phyloP scores from a whole-genome alignment of 2,329 filamentous ascomycete genomes.

The Penicillium palitans region DNA sequence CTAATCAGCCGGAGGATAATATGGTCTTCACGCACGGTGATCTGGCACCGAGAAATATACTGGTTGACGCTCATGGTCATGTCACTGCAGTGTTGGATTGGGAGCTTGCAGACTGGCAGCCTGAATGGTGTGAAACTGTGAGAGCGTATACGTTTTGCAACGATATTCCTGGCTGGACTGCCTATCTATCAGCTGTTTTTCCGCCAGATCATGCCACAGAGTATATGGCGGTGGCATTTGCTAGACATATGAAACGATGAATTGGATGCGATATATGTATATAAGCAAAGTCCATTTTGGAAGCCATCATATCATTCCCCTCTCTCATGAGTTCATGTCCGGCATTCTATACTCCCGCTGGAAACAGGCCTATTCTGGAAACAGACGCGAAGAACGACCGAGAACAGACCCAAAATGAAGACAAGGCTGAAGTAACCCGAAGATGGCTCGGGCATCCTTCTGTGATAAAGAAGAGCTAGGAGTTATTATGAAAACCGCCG shows the following conservation, averaged over 20 bases:
- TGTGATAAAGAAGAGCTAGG: background rate
- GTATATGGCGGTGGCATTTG: conserved; percentile 5
- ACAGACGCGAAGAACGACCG: background rate
- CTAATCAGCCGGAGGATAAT: background rate
- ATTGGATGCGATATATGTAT: background rate
- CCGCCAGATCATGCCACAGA: conserved; percentile 1
- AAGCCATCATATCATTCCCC: background rate
- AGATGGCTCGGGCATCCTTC: background rate
- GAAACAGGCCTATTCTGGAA: background rate
- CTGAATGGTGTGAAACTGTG: conserved; percentile 3
- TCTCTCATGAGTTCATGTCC: background rate
- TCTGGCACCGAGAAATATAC: conserved; percentile 9
- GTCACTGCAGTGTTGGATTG: conserved; percentile 11
- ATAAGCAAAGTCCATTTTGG: background rate
- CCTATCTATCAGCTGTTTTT: conserved; percentile 1
- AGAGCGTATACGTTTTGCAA: conserved; percentile 2
- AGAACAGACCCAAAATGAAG: background rate
- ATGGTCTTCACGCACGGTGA: conserved; percentile 12
- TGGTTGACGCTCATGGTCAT: conserved; percentile 6
- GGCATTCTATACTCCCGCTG: background rate
- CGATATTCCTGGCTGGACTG: conserved; percentile 3
- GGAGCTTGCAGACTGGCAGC: conserved; percentile 12
- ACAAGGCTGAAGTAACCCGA: too few species aligned
- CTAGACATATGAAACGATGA: background rate
- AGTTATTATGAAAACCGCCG: too few species aligned